A percentile compares a stretch with the other conserved stretches of the same genome.
Evolutionary conservation across 2,329 filamentous ascomycete species (phyloP).

Genomic region (Venturia carpophila): DNA sequence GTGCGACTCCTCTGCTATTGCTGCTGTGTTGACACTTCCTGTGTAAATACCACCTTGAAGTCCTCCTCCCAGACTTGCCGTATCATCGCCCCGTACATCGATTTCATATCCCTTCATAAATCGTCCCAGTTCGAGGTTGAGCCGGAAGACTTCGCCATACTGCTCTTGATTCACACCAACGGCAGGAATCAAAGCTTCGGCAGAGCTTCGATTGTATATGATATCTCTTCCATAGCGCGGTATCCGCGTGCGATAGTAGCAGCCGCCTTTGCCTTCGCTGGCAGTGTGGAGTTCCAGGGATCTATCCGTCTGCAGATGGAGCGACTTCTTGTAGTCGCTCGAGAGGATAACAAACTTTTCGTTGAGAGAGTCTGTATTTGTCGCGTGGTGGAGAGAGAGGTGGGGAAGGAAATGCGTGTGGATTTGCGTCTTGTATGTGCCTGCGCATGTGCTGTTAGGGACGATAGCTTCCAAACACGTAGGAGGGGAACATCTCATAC

Average conservation of each 20-base stretch:
- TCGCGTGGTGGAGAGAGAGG: constrained; percentile 83
- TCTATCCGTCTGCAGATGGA: constrained; percentile 88
- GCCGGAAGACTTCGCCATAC: constrained; percentile 81
- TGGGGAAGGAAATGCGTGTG: constrained; percentile 94
- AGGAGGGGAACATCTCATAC: constrained; percentile 34
- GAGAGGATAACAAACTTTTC: constrained; percentile 85
- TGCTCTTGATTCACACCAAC: constrained; percentile 82
- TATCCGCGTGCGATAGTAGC: constrained; percentile 82
- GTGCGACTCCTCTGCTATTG: constrained; percentile 81
- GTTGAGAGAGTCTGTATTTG: constrained; percentile 88
- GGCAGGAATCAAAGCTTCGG: constrained; percentile 79
- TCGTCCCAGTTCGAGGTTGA: constrained; percentile 84
- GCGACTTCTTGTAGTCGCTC: constrained; percentile 83
- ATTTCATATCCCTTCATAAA: constrained; percentile 94
- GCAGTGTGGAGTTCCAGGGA: constrained; percentile 89
- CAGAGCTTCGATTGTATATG: constrained; percentile 70
- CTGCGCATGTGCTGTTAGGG: constrained; percentile 28
- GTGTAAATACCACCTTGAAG: constrained; percentile 81
- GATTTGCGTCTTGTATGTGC: constrained; percentile 71
- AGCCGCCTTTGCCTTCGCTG: constrained; percentile 47
- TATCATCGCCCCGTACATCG: constrained; percentile 79
- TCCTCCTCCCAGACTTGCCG: constrained; percentile 56
- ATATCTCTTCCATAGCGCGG: constrained; percentile 89
- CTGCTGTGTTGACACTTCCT: constrained; percentile 78
- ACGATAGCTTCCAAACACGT: not conserved